Base-by-base conservation (phyloP, 2,329 filamentous ascomycete genomes). In the Aureobasidium lini region DNA sequence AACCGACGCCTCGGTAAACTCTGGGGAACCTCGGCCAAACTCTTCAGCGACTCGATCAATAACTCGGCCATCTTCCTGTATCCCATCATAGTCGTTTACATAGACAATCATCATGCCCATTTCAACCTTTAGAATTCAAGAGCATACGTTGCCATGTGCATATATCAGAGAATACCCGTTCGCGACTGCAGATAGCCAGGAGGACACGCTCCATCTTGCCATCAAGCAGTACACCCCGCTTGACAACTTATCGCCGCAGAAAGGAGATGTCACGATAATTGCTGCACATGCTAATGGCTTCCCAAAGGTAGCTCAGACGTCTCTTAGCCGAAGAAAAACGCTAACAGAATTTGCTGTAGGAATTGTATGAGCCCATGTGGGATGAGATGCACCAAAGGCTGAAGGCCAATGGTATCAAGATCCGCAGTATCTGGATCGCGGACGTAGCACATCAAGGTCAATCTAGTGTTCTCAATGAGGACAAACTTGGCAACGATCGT, bases 291-390 rank as follows among this genome's bases (percentile, higher is more conserved):
- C 90, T 52, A 96, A 96, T 76, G 93, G 87, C 10, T 96, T 96
- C 65, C 88, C 90, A 10, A 97, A 96, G 81, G 57, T 59, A 32
- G 10, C n/a, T 18, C 2, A 13, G 16, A 11, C 10, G 8, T 47
- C 15, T 11, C n/a, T 7, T 9, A 11, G 13, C 8, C 8, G 5
- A 11, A 34, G 16, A n/a, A 48, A 6, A 16, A 5, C 16, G 15
- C 48, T 52, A 36, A 52, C 36, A 16, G 3, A 15, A 6, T 9
- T 16, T 15, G 16, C 9, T 36, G 4, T 59, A 91, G 88, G 93
- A 97, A 77, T 75, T 96, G 2, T 96, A 96, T 69, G 92, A 96
- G 68, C 89, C 93, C 0, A 77, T 96, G 0, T 96, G 91, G 88
- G 89, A 93, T 61, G 90, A 96, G 54, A 77, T 96, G 1, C 77